Evolutionary conservation across 2,329 filamentous ascomycete genomes (phyloP).

Genomic region (Diaporthe vaccinii): DNA sequence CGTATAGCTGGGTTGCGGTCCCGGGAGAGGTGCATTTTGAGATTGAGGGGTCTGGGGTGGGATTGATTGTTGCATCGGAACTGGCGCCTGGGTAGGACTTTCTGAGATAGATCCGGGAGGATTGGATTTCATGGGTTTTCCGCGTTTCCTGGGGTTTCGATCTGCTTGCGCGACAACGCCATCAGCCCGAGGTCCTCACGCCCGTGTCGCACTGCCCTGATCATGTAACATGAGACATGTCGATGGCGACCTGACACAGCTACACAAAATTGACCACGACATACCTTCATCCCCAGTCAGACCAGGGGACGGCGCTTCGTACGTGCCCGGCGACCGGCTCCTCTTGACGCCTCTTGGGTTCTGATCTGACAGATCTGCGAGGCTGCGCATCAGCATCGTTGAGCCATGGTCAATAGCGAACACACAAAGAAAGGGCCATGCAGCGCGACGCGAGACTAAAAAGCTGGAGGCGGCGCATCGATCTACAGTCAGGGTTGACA

Average conservation of each 20-base stretch:
- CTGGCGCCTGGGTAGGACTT: slow-evolving; percentile 67
- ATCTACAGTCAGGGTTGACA: slow-evolving; percentile 9
- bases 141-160: slow-evolving; percentile 68
- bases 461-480: slow-evolving; percentile 14
- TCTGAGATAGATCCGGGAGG: slow-evolving; percentile 66
- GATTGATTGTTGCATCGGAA: slow-evolving; percentile 56
- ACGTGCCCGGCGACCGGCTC: slow-evolving; percentile 80
- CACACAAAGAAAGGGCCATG: slow-evolving; percentile 37
- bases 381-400: slow-evolving; percentile 49
- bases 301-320: slow-evolving; percentile 66
- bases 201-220: slow-evolving; percentile 49
- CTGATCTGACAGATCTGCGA: slow-evolving; percentile 64
- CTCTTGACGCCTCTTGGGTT: slow-evolving; percentile 81
- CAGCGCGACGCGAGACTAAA: slow-evolving; percentile 2
- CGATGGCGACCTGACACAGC: slow-evolving; percentile 50
- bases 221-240: slow-evolving; percentile 50
- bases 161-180: slow-evolving; percentile 55
- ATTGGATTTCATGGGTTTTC: slow-evolving; percentile 73
- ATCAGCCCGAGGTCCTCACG: slow-evolving; percentile 50
- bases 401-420: slow-evolving; percentile 26
- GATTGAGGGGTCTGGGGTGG: slow-evolving; percentile 47
- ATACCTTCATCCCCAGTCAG: slow-evolving; percentile 81
- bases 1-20: slow-evolving; percentile 50
- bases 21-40: slow-evolving; percentile 47
- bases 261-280: slow-evolving; percentile 61